Percentiles rank a stretch among this genome's conserved stretches.
Conservation (phyloP, 1,284 basidiomycete genomes). For the Cryptococcus hybrid region DNA sequence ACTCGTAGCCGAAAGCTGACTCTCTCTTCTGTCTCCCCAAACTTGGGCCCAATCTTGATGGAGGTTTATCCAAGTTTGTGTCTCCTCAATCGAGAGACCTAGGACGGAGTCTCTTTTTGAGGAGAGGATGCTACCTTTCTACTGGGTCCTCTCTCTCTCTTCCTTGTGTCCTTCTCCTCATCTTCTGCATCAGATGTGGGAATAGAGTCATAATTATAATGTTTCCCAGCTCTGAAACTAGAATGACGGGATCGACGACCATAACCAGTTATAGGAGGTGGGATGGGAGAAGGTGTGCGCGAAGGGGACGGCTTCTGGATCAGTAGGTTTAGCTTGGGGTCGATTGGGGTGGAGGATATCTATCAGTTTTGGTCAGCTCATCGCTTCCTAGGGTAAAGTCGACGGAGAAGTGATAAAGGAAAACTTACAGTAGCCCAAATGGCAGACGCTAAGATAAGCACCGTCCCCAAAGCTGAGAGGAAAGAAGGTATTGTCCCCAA, state of each 20-base stretch:
- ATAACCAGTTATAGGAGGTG: slow-evolving; percentile 5
- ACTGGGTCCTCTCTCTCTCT: too few species aligned
- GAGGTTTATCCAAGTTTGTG: too few species aligned
- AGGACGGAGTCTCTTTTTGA: too few species aligned
- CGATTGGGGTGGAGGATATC: slow-evolving; percentile 17
- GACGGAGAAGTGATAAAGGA: background rate
- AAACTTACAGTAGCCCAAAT: slow-evolving; percentile 47
- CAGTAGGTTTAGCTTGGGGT: slow-evolving; percentile 9
- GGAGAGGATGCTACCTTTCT: too few species aligned
- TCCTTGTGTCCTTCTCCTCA: too few species aligned
- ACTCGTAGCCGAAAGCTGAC: too few species aligned
- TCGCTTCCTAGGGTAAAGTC: background rate
- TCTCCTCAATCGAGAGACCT: too few species aligned
- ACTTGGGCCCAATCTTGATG: too few species aligned
- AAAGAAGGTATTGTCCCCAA: slow-evolving; percentile 44
- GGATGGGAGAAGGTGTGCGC: slow-evolving; percentile 31
- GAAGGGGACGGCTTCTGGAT: slow-evolving; percentile 27
- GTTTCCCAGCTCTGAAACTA: slow-evolving; percentile 6
- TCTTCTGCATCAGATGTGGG: too few species aligned
- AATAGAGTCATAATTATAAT: slow-evolving; percentile 15
- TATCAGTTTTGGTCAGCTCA: slow-evolving; percentile 5
- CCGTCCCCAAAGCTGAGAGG: slow-evolving; percentile 40
- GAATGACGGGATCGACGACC: background rate
- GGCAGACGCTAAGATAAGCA: slow-evolving; percentile 44
- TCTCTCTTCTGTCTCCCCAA: too few species aligned